These are phyloP conservation scores for Diversispora eburnea DNA, from an alignment of 192 early-diverging fungal genomes.

Conservation along the genomic window DNA sequence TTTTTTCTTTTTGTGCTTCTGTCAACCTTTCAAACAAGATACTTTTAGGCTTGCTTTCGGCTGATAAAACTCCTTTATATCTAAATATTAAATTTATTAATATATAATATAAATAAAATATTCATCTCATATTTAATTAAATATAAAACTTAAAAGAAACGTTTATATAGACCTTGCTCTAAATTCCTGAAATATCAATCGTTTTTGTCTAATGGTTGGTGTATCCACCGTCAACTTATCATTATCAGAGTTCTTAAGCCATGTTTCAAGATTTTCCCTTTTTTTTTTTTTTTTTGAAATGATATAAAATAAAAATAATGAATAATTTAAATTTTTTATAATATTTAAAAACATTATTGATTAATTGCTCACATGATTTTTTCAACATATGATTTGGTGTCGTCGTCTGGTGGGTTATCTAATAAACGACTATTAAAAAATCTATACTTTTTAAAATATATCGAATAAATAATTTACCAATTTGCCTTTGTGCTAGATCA, in stretches of 20 bases:
- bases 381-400: background rate
- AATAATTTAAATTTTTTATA: no score
- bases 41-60: constrained; percentile 32
- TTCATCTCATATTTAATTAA: background rate
- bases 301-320: no score
- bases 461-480: constrained; percentile 12
- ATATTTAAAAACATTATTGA: no score
- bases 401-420: constrained; percentile 27
- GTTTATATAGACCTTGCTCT: constrained; percentile 28
- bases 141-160: background rate
- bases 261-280: constrained; percentile 37
- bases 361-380: constrained; percentile 12
- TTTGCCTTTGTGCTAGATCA: constrained; percentile 20
- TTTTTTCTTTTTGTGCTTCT: constrained; percentile 43
- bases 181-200: constrained; percentile 78
- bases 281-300: background rate
- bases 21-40: constrained; percentile 49
- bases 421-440: background rate
- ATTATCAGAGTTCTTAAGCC: constrained; percentile 38
- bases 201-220: constrained; percentile 60
- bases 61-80: constrained; percentile 49
- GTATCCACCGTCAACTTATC: constrained; percentile 41
- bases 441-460: background rate
- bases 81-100: constrained; percentile 16
- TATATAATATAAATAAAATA: background rate